Conservation (phyloP, 2,329 filamentous ascomycete species). For the Cryphonectria nitschkei region DNA sequence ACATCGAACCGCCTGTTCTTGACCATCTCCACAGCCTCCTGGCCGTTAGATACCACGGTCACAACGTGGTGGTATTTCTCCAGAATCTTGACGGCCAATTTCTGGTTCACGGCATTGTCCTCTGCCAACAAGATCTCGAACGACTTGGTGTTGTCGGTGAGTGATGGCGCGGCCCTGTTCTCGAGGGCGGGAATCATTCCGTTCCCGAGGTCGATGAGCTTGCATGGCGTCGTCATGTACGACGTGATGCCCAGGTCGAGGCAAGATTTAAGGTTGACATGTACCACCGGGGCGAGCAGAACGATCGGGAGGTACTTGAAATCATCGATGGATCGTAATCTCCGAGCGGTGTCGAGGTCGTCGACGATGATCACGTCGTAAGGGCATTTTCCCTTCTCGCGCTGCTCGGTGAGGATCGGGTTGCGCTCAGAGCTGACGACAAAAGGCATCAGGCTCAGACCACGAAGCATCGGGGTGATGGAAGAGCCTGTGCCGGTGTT, state of each 20-base stretch:
- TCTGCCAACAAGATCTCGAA: constrained; percentile 95
- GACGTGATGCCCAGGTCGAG: constrained; percentile 96
- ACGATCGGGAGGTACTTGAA: constrained; percentile 99
- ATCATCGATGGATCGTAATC: constrained; percentile 83
- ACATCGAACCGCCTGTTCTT: constrained; percentile 93
- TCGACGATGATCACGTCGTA: constrained; percentile 98
- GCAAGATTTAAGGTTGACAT: constrained; percentile 90
- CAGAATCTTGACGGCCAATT: constrained; percentile 92
- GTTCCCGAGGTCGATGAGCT: constrained; percentile 91
- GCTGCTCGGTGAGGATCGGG: constrained; percentile 58
- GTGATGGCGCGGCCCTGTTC: constrained; percentile 85
- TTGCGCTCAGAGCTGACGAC: constrained; percentile 81
- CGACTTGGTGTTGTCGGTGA: constrained; percentile 91
- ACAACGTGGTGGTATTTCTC: constrained; percentile 95
- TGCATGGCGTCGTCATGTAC: constrained; percentile 97
- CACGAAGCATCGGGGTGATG: constrained; percentile 76
- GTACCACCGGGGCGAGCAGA: constrained; percentile 83
- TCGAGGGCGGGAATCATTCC: constrained; percentile 95
- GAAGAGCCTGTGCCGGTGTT: constrained; percentile 76
- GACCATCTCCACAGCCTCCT: constrained; percentile 90
- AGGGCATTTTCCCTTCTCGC: constrained; percentile 61
- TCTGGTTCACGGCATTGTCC: constrained; percentile 97
- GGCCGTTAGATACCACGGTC: constrained; percentile 91
- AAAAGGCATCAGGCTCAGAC: constrained; percentile 78
- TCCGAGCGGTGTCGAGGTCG: constrained; percentile 86